Evolutionary conservation across 1,284 basidiomycete genomes (phyloP).

Genomic region (Baeospora myosura): DNA sequence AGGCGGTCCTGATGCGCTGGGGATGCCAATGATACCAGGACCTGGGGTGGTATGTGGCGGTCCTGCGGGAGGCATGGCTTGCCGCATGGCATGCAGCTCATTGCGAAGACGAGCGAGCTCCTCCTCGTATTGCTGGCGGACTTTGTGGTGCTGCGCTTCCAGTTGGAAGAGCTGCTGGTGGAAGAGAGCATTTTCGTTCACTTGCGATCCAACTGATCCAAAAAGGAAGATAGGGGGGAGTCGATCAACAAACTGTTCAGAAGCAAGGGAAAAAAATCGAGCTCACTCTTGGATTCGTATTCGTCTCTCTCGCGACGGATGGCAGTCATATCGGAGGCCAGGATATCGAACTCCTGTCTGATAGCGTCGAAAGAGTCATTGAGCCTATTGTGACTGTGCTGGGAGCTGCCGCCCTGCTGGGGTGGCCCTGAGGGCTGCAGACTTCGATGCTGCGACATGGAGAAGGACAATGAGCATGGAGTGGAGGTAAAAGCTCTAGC

Average conservation of each 20-base stretch:
- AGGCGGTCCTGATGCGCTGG: slow-evolving; percentile 23
- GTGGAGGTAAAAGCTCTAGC: too few species aligned
- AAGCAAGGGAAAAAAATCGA: background rate
- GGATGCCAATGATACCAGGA: slow-evolving; percentile 6
- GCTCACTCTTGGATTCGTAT: slow-evolving; percentile 49
- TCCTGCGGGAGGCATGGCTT: slow-evolving; percentile 22
- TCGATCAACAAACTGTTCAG: background rate
- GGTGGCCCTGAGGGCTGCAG: slow-evolving; percentile 9
- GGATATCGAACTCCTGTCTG: slow-evolving; percentile 51
- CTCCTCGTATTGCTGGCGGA: slow-evolving; percentile 52
- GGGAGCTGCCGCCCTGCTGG: background rate
- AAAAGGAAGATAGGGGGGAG: background rate
- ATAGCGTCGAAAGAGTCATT: slow-evolving; percentile 37
- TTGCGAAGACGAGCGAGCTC: slow-evolving; percentile 55
- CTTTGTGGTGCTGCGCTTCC: slow-evolving; percentile 49
- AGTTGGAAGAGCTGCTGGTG: slow-evolving; percentile 53
- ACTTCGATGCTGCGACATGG: slow-evolving; percentile 11
- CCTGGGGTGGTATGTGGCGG: slow-evolving; percentile 12
- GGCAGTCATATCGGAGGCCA: slow-evolving; percentile 39
- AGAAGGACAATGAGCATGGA: too few species aligned
- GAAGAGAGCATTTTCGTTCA: slow-evolving; percentile 45
- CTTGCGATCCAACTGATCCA: slow-evolving; percentile 26
- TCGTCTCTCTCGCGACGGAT: slow-evolving; percentile 51
- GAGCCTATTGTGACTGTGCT: background rate
- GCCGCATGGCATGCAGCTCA: slow-evolving; percentile 49